These are phyloP conservation scores for Calocybe gangraenosa DNA, from an alignment of 768 basidiomycete genomes.

Conservation along the genomic window DNA sequence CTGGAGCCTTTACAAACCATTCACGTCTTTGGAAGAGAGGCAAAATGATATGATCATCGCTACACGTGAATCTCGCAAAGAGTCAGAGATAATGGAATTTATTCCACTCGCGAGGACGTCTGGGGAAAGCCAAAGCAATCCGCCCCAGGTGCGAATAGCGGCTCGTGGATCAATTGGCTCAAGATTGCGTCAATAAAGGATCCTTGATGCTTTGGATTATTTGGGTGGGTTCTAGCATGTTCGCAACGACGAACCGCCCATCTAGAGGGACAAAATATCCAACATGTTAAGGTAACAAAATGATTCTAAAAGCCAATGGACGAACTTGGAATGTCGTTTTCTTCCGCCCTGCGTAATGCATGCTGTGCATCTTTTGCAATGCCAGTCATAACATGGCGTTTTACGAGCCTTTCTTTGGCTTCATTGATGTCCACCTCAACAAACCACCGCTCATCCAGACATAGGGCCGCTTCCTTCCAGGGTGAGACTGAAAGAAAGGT, in stretches of 20 bases:
- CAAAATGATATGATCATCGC: too few relatives aligned
- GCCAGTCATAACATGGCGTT: slow-evolving; percentile 74
- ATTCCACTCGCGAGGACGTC: too few relatives aligned
- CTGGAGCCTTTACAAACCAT: too few relatives aligned
- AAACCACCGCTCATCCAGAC: slow-evolving; percentile 80
- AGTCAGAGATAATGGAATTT: too few relatives aligned
- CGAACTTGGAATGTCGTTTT: slow-evolving; percentile 77
- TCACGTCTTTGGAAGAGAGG: too few relatives aligned
- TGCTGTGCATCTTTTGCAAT: slow-evolving; percentile 62
- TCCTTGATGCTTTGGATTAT: slow-evolving; percentile 29
- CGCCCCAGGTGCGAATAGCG: too few relatives aligned
- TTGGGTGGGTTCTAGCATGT: slow-evolving; percentile 43
- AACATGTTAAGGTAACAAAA: not conserved
- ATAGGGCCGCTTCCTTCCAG: slow-evolving; percentile 61
- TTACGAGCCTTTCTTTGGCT: slow-evolving; percentile 58
- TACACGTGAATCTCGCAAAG: too few relatives aligned
- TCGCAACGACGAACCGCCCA: slow-evolving; percentile 39
- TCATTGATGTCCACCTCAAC: slow-evolving; percentile 53
- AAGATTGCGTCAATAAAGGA: too few relatives aligned
- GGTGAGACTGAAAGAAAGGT: slow-evolving; percentile 67
- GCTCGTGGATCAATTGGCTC: too few relatives aligned
- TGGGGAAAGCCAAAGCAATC: too few relatives aligned
- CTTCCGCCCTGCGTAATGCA: slow-evolving; percentile 65
- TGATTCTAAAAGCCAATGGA: slow-evolving; percentile 4
- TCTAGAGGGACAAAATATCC: slow-evolving; percentile 26